Evolutionary conservation across 2,329 filamentous ascomycete species (phyloP).

Genomic region (Triangularia setosa): DNA sequence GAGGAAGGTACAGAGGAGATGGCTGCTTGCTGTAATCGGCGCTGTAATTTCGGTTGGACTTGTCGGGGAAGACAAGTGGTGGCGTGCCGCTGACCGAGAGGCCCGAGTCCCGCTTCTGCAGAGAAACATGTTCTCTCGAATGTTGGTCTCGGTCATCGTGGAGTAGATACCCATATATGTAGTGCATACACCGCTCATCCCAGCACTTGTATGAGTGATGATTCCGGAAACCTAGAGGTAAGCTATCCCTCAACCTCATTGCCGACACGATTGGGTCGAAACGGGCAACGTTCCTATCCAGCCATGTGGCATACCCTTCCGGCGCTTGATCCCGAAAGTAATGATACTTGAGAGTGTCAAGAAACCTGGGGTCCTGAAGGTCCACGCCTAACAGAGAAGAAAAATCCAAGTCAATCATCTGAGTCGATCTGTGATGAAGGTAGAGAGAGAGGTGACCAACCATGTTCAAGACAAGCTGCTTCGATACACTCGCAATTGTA

Average conservation of each 20-base stretch:
- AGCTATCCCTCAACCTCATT: constrained; percentile 36
- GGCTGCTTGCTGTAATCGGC: constrained; percentile 34
- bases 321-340: constrained; percentile 40
- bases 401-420: constrained; percentile 3
- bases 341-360: constrained; percentile 36
- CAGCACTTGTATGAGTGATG: constrained; percentile 51
- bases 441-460: constrained; percentile 31
- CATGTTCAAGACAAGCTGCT: constrained; percentile 46
- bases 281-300: constrained; percentile 48
- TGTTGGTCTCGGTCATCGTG: constrained; percentile 51
- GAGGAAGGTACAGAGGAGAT: constrained; percentile 41
- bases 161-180: constrained; percentile 54
- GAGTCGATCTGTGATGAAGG: neutral
- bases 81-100: constrained; percentile 39
- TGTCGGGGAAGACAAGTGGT: constrained; percentile 35
- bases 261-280: constrained; percentile 46
- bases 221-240: constrained; percentile 34
- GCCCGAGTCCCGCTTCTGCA: constrained; percentile 43
- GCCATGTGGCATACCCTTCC: constrained; percentile 47
- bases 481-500: constrained; percentile 58
- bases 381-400: constrained; percentile 36
- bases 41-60: constrained; percentile 30
- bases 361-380: constrained; percentile 38
- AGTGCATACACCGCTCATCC: constrained; percentile 53
- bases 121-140: constrained; percentile 41